These are phyloP conservation scores for Lathyrus aphaca DNA, from an alignment of 306 rosid species.

Conservation along the genomic window DNA sequence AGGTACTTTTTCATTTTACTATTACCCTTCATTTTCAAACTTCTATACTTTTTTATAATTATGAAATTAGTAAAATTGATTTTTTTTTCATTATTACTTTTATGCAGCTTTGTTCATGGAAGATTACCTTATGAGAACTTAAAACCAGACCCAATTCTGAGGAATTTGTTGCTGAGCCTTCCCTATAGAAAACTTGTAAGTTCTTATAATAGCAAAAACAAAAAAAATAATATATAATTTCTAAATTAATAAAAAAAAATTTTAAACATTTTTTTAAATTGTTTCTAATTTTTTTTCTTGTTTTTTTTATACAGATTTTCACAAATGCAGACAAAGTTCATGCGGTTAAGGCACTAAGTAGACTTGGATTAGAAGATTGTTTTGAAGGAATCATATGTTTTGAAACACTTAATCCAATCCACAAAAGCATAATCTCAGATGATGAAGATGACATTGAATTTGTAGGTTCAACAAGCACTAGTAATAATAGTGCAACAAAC, in stretches of 20 bases:
- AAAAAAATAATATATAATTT: neutral
- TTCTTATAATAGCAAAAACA: constrained; percentile 19
- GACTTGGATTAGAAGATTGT: constrained; percentile 88
- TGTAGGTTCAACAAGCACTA: constrained; percentile 52
- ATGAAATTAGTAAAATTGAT: constrained; percentile 29
- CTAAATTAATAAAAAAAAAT: neutral
- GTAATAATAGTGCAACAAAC: constrained; percentile 30
- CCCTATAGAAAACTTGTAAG: constrained; percentile 89
- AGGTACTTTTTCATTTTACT: constrained; percentile 50
- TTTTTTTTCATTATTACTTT: neutral
- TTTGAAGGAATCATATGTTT: constrained; percentile 95
- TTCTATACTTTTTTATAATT: neutral
- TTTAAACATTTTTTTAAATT: neutral
- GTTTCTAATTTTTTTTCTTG: neutral
- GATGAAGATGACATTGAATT: constrained; percentile 86
- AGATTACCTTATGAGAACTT: constrained; percentile 90
- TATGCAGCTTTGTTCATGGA: constrained; percentile 87
- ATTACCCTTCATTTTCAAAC: constrained; percentile 27
- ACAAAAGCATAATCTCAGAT: constrained; percentile 64
- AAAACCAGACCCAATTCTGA: constrained; percentile 81
- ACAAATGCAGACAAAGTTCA: constrained; percentile 91
- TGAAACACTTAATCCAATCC: constrained; percentile 86
- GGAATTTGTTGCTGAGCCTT: constrained; percentile 68
- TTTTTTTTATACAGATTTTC: constrained; percentile 62
- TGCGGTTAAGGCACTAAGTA: constrained; percentile 70